Evolutionary conservation across 164 flowering plant species (phyloP).

Genomic region (Stephania yunnanensis): DNA sequence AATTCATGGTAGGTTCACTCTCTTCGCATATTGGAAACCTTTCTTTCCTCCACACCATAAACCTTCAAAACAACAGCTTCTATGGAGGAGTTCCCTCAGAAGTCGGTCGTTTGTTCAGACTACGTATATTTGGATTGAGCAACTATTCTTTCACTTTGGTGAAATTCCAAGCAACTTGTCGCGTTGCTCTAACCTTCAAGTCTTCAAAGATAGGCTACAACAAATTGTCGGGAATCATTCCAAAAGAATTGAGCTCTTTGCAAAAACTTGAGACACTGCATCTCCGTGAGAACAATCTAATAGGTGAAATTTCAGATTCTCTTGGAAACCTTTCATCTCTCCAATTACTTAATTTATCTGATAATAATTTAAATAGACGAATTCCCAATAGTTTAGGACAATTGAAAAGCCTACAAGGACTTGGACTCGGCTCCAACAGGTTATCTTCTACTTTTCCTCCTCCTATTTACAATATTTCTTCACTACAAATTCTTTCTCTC

Average conservation of each 20-base stretch:
- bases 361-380: background rate
- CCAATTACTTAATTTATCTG: background rate
- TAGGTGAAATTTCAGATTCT: background rate
- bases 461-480: slow-evolving; percentile 1
- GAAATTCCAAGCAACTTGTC: slow-evolving; percentile 9
- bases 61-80: slow-evolving; percentile 7
- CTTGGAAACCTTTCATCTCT: slow-evolving; percentile 9
- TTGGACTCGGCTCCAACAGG: background rate
- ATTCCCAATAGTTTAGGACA: slow-evolving; percentile 3
- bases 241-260: slow-evolving; percentile 7
- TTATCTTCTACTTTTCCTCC: background rate
- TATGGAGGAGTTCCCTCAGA: slow-evolving; percentile 10
- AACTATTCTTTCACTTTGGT: slow-evolving; percentile 9
- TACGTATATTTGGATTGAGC: background rate
- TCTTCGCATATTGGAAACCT: slow-evolving; percentile 14
- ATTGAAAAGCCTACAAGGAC: background rate
- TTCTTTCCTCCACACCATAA: slow-evolving; percentile 5
- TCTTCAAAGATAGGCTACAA: background rate
- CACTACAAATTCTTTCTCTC: background rate
- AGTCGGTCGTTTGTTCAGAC: slow-evolving; percentile 10
- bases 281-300: background rate
- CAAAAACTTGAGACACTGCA: background rate
- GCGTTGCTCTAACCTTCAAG: slow-evolving; percentile 3
- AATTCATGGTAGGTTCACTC: no score
- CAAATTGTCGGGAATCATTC: slow-evolving; percentile 7